Evolutionary conservation across 441 rosid species (phyloP).

Genomic region (Brassica hybrid): DNA sequence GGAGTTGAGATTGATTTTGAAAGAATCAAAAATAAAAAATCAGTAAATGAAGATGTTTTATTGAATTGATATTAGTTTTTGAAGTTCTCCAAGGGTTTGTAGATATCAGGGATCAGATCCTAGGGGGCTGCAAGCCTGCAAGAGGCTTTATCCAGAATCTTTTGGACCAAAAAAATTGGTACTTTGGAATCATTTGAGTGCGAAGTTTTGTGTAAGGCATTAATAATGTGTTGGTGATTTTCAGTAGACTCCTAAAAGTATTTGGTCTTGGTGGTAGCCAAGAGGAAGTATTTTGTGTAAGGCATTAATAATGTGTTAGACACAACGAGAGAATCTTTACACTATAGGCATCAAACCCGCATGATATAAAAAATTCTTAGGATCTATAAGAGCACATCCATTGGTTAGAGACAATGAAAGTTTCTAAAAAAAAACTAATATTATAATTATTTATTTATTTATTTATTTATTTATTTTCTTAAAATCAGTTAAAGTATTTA

Average conservation of each 20-base stretch:
- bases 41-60: neutral
- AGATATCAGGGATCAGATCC: constrained; percentile 20
- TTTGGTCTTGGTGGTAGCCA: constrained; percentile 3
- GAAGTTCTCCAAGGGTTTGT: neutral
- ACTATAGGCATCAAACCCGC: constrained; percentile 18
- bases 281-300: neutral
- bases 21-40: neutral
- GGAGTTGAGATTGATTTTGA: neutral
- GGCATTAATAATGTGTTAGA: neutral
- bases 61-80: neutral
- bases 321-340: constrained; percentile 15
- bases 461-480: no score
- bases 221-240: neutral
- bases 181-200: constrained; percentile 24
- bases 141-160: neutral
- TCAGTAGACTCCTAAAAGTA: neutral
- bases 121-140: constrained; percentile 8
- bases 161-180: neutral
- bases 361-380: constrained; percentile 4
- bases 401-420: no score
- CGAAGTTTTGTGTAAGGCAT: constrained; percentile 17
- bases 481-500: no score
- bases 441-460: no score
- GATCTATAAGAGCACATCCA: neutral
- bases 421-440: no score